A percentile compares a stretch with the other conserved stretches of the same genome.
phyloP scores from a whole-genome alignment of 1,139 yeast species.

The Pichia sp. region DNA sequence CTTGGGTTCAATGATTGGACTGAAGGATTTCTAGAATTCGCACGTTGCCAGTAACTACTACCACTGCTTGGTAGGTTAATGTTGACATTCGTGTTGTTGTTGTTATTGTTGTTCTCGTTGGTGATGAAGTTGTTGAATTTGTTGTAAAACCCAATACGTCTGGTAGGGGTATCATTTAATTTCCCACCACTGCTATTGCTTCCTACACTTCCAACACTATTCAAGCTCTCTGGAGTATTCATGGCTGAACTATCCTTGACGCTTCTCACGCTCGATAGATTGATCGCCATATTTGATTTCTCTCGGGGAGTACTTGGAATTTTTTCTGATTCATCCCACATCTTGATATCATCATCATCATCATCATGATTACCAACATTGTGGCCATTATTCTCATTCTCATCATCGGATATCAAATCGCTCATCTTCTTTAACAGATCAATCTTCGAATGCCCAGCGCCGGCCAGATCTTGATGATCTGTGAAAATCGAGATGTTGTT shows the following conservation, averaged over 20 bases:
- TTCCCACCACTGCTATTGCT: slow-evolving; percentile 5
- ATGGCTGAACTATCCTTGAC: slow-evolving; percentile 2
- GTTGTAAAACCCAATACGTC: slow-evolving; percentile 10
- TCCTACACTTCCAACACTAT: slow-evolving; percentile 7
- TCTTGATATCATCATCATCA: slow-evolving; percentile 11
- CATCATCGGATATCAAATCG: not conserved
- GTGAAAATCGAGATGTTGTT: slow-evolving; percentile 24
- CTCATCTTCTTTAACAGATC: slow-evolving; percentile 2
- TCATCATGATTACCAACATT: slow-evolving; percentile 1
- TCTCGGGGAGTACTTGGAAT: slow-evolving; percentile 33
- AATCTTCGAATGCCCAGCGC: not conserved
- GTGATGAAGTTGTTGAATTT: not conserved
- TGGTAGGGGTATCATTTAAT: slow-evolving; percentile 21
- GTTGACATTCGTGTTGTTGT: not conserved
- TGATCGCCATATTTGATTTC: not conserved
- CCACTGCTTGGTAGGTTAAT: not conserved
- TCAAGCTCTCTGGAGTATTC: slow-evolving; percentile 12
- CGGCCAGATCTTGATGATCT: slow-evolving; percentile 3
- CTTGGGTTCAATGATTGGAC: slow-evolving; percentile 13
- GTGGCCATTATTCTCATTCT: not conserved
- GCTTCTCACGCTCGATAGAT: slow-evolving; percentile 9
- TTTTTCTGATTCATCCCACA: slow-evolving; percentile 18
- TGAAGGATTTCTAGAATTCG: slow-evolving; percentile 19
- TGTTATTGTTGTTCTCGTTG: slow-evolving; percentile 1
- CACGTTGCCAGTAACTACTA: slow-evolving; percentile 22